Base-by-base conservation (phyloP, 805 yeast genomes). In the Metschnikowia kofuensis region DNA sequence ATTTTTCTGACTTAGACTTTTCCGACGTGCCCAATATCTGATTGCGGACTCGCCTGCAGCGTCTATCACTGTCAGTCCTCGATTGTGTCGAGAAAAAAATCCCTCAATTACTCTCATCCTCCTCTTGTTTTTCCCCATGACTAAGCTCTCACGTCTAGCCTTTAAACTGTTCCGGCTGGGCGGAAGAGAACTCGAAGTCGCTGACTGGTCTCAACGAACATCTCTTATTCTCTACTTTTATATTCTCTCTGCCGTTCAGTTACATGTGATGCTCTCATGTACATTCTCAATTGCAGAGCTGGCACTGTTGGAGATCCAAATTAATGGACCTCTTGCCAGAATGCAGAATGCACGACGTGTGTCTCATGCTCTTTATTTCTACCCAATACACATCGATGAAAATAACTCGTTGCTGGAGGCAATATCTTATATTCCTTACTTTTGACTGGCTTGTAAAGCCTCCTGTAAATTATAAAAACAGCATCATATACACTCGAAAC, bases 1-100 rank as follows among this genome's bases (percentile, higher is more conserved):
- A 58, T 43, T 42, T 56, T 35, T 44, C 55, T 32, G 53, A 52
- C 45, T 53, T 60, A 52, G 63, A 60, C 48, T 53, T 51, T 43
- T 54, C 59, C 7, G 50, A 48, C 16, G 46, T 53, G 35, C 44
- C 49, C 21, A 4, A 21, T 21, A 21, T 21, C 4, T 21, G 21
- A 21, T 21, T 21, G 21, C 21, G 21, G 21, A 21, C 21, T 21
- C 21, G 21, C 21, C 21, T 4, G 4, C 4, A 21, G 21, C 21
- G 4, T 21, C 4, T 4, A 21, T 21, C 21, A 21, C 21, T 21
- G 21, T 21, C 21, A 21, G 21, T 21, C 21, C 21, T 21, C 21
- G 21, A 21, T 21, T 21, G 21, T 21, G 21, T 21, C 21, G 21
- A 21, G 21, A 21, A n/a, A n/a, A n/a, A n/a, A n/a, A 7, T 29